Percentiles rank a stretch among this genome's conserved stretches.
These are phyloP conservation scores for Chenopodium album DNA, from an alignment of 148 eudicot genomes.

Conservation along the genomic window DNA sequence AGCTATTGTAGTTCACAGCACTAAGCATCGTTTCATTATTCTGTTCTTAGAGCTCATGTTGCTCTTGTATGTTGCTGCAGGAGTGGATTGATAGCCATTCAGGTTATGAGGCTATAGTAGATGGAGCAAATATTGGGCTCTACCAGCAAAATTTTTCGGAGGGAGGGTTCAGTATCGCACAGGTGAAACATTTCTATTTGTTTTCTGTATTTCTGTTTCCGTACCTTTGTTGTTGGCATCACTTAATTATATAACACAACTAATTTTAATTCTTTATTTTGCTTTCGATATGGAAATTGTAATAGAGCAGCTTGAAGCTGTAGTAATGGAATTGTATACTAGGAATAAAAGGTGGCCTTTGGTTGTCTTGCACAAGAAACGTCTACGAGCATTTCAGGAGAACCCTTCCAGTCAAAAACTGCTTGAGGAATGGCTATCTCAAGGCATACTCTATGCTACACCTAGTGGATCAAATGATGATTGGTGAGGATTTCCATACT, in stretches of 20 bases:
- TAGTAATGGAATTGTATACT: constrained; percentile 62
- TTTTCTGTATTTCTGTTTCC: not conserved
- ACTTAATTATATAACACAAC: not conserved
- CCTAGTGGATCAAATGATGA: constrained; percentile 97
- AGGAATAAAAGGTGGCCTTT: constrained; percentile 80
- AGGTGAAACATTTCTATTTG: constrained; percentile 51
- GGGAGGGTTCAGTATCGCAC: constrained; percentile 79
- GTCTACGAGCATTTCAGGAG: constrained; percentile 55
- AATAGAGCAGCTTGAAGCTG: constrained; percentile 86
- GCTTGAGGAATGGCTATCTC: constrained; percentile 62
- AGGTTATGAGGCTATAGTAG: constrained; percentile 72
- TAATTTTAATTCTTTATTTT: constrained; percentile 17
- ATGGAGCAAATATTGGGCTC: constrained; percentile 91
- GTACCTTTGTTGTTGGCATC: not conserved
- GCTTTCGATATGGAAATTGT: constrained; percentile 30
- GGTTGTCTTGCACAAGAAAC: constrained; percentile 77
- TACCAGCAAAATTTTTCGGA: constrained; percentile 86
- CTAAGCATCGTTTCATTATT: not conserved
- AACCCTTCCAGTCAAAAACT: constrained; percentile 53
- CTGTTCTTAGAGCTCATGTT: not conserved
- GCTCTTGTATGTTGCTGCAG: constrained; percentile 29
- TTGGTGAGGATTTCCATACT: constrained; percentile 49
- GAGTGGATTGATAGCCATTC: constrained; percentile 73
- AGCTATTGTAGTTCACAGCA: not conserved
- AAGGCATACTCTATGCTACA: constrained; percentile 70